phyloP scores from a whole-genome alignment of 2,329 filamentous ascomycete species.

The Diplodia mutila region DNA sequence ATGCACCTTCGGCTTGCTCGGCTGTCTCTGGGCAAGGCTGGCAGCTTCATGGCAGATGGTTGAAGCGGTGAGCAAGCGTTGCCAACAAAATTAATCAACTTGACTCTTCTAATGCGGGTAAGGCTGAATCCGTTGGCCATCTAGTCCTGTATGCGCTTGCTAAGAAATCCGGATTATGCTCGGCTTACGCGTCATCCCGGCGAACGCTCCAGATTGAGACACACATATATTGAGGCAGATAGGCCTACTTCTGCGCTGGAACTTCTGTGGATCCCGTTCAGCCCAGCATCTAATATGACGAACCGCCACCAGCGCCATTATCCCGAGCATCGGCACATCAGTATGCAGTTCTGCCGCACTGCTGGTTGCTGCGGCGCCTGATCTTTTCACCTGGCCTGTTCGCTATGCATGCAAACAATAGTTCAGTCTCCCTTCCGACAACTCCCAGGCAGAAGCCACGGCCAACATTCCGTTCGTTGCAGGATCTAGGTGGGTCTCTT shows the following conservation, averaged over 20 bases:
- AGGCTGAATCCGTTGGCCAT: not conserved
- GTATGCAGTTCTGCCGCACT: conserved; percentile 8
- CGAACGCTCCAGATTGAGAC: conserved; percentile 8
- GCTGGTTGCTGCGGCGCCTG: not conserved
- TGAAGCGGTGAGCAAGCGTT: not conserved
- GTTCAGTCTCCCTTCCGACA: conserved; percentile 1
- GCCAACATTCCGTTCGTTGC: not conserved
- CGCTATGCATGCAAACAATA: conserved; percentile 17
- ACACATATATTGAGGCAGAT: conserved; percentile 20
- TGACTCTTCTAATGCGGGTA: not conserved
- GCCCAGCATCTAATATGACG: conserved; percentile 2
- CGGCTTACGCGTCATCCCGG: conserved; percentile 19
- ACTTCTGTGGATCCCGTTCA: conserved; percentile 4
- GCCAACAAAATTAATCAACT: not conserved
- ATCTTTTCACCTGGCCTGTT: conserved; percentile 1
- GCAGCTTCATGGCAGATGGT: not conserved
- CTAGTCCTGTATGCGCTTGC: not conserved
- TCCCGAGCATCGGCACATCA: not conserved
- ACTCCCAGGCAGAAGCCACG: conserved; percentile 10
- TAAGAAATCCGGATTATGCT: conserved; percentile 10
- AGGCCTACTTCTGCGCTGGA: conserved; percentile 7
- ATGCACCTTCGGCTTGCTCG: not conserved
- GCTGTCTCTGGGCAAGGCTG: not conserved
- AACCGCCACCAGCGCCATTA: conserved; percentile 10
- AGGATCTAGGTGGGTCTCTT: conserved; percentile 17